Conservation (phyloP, 192 early-diverging fungal species). For the Coemansia sp. region DNA sequence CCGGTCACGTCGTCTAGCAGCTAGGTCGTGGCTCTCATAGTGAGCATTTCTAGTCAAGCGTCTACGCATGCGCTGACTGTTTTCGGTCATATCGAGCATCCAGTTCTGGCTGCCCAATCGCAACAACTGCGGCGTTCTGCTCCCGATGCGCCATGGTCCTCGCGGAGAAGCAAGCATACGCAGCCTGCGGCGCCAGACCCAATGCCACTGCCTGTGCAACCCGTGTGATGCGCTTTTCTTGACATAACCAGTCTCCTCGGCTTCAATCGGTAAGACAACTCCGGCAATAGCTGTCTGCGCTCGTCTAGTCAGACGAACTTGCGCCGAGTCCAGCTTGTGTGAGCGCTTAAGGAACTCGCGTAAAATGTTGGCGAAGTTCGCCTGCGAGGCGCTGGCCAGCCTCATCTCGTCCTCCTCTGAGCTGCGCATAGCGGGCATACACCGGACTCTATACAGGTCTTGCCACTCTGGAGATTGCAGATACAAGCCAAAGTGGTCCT, state of each 20-base stretch:
- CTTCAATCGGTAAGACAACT: conserved; percentile 27
- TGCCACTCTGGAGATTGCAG: conserved; percentile 28
- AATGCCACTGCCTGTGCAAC: conserved; percentile 22
- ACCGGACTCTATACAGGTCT: conserved; percentile 26
- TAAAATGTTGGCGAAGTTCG: conserved; percentile 22
- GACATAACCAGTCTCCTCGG: conserved; percentile 25
- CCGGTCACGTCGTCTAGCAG: conserved; percentile 34
- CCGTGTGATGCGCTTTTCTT: conserved; percentile 7
- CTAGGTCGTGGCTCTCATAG: conserved; percentile 28
- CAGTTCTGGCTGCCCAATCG: conserved; percentile 16
- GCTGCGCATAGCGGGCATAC: conserved; percentile 45
- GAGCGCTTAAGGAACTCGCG: conserved; percentile 23
- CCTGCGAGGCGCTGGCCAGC: conserved; percentile 14
- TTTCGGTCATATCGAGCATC: conserved; percentile 40
- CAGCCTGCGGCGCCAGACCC: conserved; percentile 32
- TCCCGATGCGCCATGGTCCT: conserved; percentile 24
- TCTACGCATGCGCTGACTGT: conserved; percentile 39
- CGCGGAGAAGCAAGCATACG: conserved; percentile 25
- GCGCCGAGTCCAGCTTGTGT: conserved; percentile 12
- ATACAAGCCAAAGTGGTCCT: conserved; percentile 13
- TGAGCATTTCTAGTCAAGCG: conserved; percentile 21
- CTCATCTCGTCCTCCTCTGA: conserved; percentile 40
- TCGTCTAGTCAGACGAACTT: conserved; percentile 21
- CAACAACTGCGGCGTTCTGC: background rate
- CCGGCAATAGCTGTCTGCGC: conserved; percentile 34